Base-by-base conservation (phyloP, 179 eudicot species). In the Silene noctiflora region DNA sequence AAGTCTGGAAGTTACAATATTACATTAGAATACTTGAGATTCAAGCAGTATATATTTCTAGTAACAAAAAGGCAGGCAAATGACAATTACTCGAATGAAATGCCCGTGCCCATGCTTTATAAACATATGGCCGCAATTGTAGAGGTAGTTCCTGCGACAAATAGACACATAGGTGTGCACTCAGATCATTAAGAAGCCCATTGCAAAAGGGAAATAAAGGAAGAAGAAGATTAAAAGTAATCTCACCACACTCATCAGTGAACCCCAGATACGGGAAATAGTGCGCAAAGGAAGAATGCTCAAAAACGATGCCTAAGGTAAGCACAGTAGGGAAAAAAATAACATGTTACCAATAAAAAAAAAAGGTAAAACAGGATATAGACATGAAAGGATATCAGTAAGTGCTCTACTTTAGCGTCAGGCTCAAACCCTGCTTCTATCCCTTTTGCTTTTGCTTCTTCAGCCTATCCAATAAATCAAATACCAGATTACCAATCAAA, bases 91-190 rank as follows among this genome's bases (percentile, higher is more conserved):
- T 88, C 72, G 97, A 86, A 84, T 95, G 99, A 75, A 95, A 95
- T 64, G 99, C 97, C 76, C 96, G 85, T 73, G 99, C 97, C 97
- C 97, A 95, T 42, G 91, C 96, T 85, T 77, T 89, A 60, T 92
- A 90, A 25, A 89, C 87, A 66, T 79, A 76, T 16, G 97, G 96
- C 67, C 99, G 91, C 77, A 89, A 74, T 92, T 88, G 88, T 64
- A 91, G 73, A 60, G 97, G 99, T 84, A 88, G 83, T 82, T 95
- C 99, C 99, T 95, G 88, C 75, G 53, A 70, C 19, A 22, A 67
- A 73, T 12, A 31, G 72, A 48, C 65, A 72, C 35, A 53, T n/a
- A 16, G 44, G 61, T 11, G 55, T 39, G 60, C 51, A 53, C 67
- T 62, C 14, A 76, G 55, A 62, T 33, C 19, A 58, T 14, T 0